A percentile compares a stretch with the other conserved stretches of the same genome.
Evolutionary conservation across 2,329 filamentous ascomycete genomes (phyloP).

Genomic region (Trichothecium roseum): DNA sequence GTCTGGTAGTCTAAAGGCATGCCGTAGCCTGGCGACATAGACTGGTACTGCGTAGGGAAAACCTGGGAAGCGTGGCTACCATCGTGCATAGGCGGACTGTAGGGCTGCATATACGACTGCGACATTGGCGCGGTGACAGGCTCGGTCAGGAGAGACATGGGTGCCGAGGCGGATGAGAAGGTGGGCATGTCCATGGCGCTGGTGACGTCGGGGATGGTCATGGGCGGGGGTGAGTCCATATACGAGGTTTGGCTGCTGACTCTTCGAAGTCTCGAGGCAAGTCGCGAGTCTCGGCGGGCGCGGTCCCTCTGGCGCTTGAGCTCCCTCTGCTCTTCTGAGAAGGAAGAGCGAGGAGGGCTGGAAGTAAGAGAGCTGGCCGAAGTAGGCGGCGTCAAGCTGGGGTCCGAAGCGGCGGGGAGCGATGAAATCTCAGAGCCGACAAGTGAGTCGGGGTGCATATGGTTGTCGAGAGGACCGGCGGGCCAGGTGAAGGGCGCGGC

Average conservation of each 20-base stretch:
- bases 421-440: conserved; percentile 34
- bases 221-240: conserved; percentile 23
- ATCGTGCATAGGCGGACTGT: conserved; percentile 37
- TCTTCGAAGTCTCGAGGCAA: conserved; percentile 38
- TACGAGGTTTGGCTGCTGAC: conserved; percentile 34
- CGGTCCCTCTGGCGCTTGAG: conserved; percentile 51
- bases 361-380: conserved; percentile 42
- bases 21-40: conserved; percentile 27
- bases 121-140: conserved; percentile 31
- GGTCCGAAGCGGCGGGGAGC: conserved; percentile 35
- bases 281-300: conserved; percentile 47
- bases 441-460: conserved; percentile 9
- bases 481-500: conserved; percentile 38
- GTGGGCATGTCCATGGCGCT: conserved; percentile 32
- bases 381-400: conserved; percentile 39
- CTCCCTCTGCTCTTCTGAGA: conserved; percentile 51
- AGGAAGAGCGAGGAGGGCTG: conserved; percentile 43
- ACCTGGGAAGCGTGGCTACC: conserved; percentile 24
- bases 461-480: conserved; percentile 21
- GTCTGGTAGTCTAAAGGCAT: conserved; percentile 33
- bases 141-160: conserved; percentile 41
- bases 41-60: conserved; percentile 22
- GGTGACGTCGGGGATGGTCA: conserved; percentile 26
- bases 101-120: conserved; percentile 37
- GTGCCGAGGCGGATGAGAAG: conserved; percentile 40